Evolutionary conservation across 768 basidiomycete genomes (phyloP).

Genomic region (Kockovaella imperatae): DNA sequence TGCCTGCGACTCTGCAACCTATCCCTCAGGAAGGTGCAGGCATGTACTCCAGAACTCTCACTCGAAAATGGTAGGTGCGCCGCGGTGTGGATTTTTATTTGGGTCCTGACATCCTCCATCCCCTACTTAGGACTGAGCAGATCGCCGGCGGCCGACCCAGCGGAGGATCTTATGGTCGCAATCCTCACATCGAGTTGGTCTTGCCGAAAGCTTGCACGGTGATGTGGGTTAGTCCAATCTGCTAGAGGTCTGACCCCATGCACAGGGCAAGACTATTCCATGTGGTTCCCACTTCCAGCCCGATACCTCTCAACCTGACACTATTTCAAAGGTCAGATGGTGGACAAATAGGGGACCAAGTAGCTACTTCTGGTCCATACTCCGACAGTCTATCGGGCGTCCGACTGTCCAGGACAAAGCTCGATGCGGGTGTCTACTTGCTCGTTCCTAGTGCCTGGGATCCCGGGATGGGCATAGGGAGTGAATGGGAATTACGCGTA

Average conservation of each 20-base stretch:
- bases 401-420: slow-evolving; percentile 48
- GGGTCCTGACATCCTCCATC: no score
- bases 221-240: slow-evolving; percentile 15
- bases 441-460: slow-evolving; percentile 66
- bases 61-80: slow-evolving; percentile 72
- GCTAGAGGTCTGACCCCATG: background rate
- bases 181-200: slow-evolving; percentile 61
- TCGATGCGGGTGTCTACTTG: slow-evolving; percentile 62
- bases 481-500: slow-evolving; percentile 46
- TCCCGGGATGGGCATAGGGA: slow-evolving; percentile 51
- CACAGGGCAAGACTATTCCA: slow-evolving; percentile 27
- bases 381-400: slow-evolving; percentile 68
- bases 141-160: slow-evolving; percentile 65
- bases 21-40: slow-evolving; percentile 85
- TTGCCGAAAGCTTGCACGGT: slow-evolving; percentile 16
- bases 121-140: slow-evolving; percentile 49
- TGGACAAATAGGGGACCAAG: slow-evolving; percentile 36
- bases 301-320: slow-evolving; percentile 36
- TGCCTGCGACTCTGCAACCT: slow-evolving; percentile 55
- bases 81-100: background rate
- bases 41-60: slow-evolving; percentile 65
- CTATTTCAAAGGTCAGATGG: slow-evolving; percentile 47
- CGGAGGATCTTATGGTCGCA: slow-evolving; percentile 57
- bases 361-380: slow-evolving; percentile 72
- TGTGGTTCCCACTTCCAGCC: slow-evolving; percentile 3